A percentile compares a stretch with the other conserved stretches of the same genome.
phyloP scores from a whole-genome alignment of 148 eudicot genomes.

The Cornus florida region DNA sequence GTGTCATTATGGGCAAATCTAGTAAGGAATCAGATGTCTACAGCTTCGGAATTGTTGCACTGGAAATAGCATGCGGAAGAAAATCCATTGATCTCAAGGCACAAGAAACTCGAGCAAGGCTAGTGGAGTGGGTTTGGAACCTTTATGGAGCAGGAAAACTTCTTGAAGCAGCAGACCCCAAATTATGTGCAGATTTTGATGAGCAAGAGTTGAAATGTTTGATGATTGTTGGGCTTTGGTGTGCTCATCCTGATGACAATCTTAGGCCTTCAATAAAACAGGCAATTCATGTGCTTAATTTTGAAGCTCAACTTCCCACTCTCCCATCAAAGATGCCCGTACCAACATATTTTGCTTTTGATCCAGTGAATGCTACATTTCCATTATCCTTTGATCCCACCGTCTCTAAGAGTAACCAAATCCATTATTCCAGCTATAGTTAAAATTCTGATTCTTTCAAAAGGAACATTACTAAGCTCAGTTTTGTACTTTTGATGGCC shows the following conservation, averaged over 20 bases:
- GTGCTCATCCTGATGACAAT: neutral
- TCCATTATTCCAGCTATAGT: neutral
- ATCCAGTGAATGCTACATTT: no score
- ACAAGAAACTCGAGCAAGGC: neutral
- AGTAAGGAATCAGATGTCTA: no score
- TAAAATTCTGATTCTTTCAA: neutral
- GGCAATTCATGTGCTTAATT: neutral
- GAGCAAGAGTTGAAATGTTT: neutral
- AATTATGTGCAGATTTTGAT: neutral
- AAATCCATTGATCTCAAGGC: constrained; percentile 15
- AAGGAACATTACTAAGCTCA: no score
- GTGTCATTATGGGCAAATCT: no score
- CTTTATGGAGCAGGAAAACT: neutral
- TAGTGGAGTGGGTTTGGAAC: constrained; percentile 7
- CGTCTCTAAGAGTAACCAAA: neutral
- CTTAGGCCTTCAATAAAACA: neutral
- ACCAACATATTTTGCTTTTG: neutral
- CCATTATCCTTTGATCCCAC: neutral
- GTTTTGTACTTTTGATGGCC: no score
- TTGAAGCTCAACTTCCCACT: constrained; percentile 5
- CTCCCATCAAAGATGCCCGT: constrained; percentile 23
- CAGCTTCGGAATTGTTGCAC: no score
- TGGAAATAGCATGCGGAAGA: neutral
- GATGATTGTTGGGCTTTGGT: neutral
- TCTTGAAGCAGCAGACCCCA: neutral